Percentiles rank a stretch among this genome's conserved stretches.
These are phyloP conservation scores for Dissoconium aciculare DNA, from an alignment of 2,329 filamentous ascomycete species.

Conservation along the genomic window DNA sequence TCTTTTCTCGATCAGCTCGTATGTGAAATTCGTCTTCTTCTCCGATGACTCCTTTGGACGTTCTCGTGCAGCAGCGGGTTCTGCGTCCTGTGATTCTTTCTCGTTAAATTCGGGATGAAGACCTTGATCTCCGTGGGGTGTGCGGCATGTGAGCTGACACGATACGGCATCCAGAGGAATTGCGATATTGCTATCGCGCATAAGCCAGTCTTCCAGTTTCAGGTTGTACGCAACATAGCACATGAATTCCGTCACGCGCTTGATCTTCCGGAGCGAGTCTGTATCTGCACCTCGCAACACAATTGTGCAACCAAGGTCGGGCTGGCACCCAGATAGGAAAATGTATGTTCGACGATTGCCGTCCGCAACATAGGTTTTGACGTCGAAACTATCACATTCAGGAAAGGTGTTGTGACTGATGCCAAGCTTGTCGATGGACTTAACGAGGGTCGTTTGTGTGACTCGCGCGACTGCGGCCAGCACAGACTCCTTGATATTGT, in stretches of 20 bases:
- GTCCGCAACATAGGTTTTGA: constrained; percentile 84
- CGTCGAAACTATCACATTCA: constrained; percentile 73
- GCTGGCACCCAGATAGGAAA: constrained; percentile 78
- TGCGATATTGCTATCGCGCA: constrained; percentile 82
- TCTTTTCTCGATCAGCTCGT: constrained; percentile 87
- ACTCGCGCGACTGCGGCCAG: constrained; percentile 89
- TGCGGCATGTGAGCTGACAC: constrained; percentile 13
- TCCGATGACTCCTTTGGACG: constrained; percentile 23
- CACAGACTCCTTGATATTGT: constrained; percentile 93
- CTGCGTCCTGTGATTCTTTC: not conserved
- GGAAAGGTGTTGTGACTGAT: constrained; percentile 61
- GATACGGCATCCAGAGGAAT: constrained; percentile 43
- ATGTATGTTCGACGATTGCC: constrained; percentile 87
- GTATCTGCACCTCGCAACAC: constrained; percentile 70
- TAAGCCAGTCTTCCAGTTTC: constrained; percentile 83
- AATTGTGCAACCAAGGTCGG: constrained; percentile 87
- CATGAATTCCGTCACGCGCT: constrained; percentile 95
- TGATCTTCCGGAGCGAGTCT: constrained; percentile 59
- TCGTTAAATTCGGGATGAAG: too few relatives aligned
- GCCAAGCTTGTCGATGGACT: constrained; percentile 85
- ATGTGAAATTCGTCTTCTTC: constrained; percentile 53
- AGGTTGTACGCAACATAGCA: constrained; percentile 97
- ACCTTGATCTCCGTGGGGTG: too few relatives aligned
- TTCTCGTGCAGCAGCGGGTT: constrained; percentile 1
- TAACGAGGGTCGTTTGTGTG: constrained; percentile 81